Percentiles rank a stretch among this genome's conserved stretches.
These are phyloP conservation scores for Madurella fahalii DNA, from an alignment of 2,329 filamentous ascomycete species.

Conservation along the genomic window DNA sequence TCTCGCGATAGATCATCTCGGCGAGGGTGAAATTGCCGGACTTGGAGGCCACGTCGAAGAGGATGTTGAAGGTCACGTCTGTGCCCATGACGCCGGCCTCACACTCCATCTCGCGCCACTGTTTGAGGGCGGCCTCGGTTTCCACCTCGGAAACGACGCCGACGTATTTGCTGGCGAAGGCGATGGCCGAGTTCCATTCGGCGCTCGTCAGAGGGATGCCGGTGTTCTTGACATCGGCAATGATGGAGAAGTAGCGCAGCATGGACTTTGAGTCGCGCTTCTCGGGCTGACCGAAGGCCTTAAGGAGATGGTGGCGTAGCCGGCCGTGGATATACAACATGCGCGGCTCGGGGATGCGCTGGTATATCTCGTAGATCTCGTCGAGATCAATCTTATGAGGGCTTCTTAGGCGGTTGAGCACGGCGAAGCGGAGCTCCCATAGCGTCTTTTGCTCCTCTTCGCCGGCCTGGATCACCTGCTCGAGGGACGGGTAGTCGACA, in stretches of 20 bases:
- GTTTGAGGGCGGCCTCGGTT: slow-evolving; percentile 63
- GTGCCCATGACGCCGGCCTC: slow-evolving; percentile 61
- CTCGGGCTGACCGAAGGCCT: slow-evolving; percentile 61
- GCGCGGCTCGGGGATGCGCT: slow-evolving; percentile 47
- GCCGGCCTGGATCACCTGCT: slow-evolving; percentile 36
- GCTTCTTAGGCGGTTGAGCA: slow-evolving; percentile 40
- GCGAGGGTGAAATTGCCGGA: slow-evolving; percentile 79
- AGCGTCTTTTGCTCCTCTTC: slow-evolving; percentile 36
- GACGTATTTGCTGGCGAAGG: slow-evolving; percentile 71
- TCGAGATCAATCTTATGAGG: slow-evolving; percentile 40
- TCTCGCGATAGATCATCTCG: slow-evolving; percentile 79
- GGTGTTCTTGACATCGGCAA: slow-evolving; percentile 77
- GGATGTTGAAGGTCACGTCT: slow-evolving; percentile 84
- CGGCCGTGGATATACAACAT: slow-evolving; percentile 47
- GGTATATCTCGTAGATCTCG: slow-evolving; percentile 47
- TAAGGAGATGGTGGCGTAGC: slow-evolving; percentile 61
- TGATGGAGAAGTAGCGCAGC: slow-evolving; percentile 75
- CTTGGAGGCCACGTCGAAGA: slow-evolving; percentile 86
- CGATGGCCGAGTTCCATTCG: slow-evolving; percentile 83
- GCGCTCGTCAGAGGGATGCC: slow-evolving; percentile 61
- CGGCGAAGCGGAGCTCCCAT: slow-evolving; percentile 37
- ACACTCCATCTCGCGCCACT: slow-evolving; percentile 90
- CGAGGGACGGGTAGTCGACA: slow-evolving; percentile 40
- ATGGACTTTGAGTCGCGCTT: slow-evolving; percentile 58
- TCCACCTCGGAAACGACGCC: slow-evolving; percentile 54